A percentile compares a stretch with the other conserved stretches of the same genome.
These are phyloP conservation scores for Clitopilus hobsonii DNA, from an alignment of 768 basidiomycete species.

Conservation along the genomic window DNA sequence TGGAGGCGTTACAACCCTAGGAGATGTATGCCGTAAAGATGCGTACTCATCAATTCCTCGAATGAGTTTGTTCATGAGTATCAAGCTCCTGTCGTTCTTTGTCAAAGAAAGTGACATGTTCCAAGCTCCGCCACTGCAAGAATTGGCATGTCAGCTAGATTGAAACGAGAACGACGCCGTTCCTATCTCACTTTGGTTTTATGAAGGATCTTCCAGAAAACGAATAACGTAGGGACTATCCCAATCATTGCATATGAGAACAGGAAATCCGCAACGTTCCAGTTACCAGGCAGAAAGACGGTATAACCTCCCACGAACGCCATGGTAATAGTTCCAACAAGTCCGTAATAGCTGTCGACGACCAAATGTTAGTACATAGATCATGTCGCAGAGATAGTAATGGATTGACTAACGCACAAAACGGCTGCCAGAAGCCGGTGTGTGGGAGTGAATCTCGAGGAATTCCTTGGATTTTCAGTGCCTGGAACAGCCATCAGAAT, in stretches of 20 bases:
- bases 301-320: slow-evolving; percentile 44
- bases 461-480: slow-evolving; percentile 39
- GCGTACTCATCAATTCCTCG: neutral
- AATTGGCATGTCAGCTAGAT: neutral
- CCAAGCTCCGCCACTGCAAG: slow-evolving; percentile 32
- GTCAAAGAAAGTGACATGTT: slow-evolving; percentile 40
- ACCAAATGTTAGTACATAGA: neutral
- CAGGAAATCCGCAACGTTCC: slow-evolving; percentile 42
- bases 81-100: slow-evolving; percentile 38
- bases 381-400: neutral
- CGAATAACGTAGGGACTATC: slow-evolving; percentile 35
- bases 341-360: slow-evolving; percentile 36
- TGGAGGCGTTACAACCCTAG: too few relatives aligned
- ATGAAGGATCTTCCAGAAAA: slow-evolving; percentile 41
- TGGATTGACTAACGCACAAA: slow-evolving; percentile 32
- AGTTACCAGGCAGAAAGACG: slow-evolving; percentile 47
- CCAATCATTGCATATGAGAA: slow-evolving; percentile 47
- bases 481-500: slow-evolving; percentile 21
- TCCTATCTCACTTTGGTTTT: slow-evolving; percentile 29
- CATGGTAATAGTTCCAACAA: slow-evolving; percentile 39
- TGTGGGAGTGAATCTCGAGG: slow-evolving; percentile 39
- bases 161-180: neutral
- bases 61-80: slow-evolving; percentile 29
- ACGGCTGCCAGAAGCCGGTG: slow-evolving; percentile 45
- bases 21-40: too few relatives aligned